These are phyloP conservation scores for Garcia nutans DNA, from an alignment of 345 rosid genomes.

Conservation along the genomic window DNA sequence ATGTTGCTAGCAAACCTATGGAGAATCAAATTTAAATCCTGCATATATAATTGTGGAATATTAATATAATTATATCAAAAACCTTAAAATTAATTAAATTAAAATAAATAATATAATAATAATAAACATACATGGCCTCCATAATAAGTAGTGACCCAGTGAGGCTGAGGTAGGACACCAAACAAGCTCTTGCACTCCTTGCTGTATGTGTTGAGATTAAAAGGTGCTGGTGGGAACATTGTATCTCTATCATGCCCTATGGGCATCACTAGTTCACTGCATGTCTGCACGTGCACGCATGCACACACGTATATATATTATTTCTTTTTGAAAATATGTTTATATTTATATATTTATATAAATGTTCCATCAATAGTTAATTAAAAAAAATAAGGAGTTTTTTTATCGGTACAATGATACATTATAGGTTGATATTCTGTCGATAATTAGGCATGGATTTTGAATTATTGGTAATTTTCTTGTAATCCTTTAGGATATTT, in stretches of 20 bases:
- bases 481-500: too few species aligned
- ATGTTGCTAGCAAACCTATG: constrained; percentile 53
- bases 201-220: constrained; percentile 37
- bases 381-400: too few species aligned
- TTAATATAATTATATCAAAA: too few species aligned
- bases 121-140: constrained; percentile 47
- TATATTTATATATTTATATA: too few species aligned
- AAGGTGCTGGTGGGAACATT: constrained; percentile 59
- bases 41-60: constrained; percentile 11
- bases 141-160: constrained; percentile 64
- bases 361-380: too few species aligned
- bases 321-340: too few species aligned
- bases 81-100: too few species aligned
- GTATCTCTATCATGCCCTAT: constrained; percentile 44
- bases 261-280: constrained; percentile 69
- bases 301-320: too few species aligned
- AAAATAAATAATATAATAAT: neutral
- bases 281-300: constrained; percentile 32
- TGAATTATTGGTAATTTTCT: too few species aligned
- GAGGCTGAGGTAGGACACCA: constrained; percentile 65
- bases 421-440: too few species aligned
- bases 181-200: constrained; percentile 39
- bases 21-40: constrained; percentile 49
- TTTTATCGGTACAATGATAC: too few species aligned
- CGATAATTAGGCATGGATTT: too few species aligned